Evolutionary conservation across 2,329 filamentous ascomycete genomes (phyloP).

Genomic region (Pochonia chlamydosporia): DNA sequence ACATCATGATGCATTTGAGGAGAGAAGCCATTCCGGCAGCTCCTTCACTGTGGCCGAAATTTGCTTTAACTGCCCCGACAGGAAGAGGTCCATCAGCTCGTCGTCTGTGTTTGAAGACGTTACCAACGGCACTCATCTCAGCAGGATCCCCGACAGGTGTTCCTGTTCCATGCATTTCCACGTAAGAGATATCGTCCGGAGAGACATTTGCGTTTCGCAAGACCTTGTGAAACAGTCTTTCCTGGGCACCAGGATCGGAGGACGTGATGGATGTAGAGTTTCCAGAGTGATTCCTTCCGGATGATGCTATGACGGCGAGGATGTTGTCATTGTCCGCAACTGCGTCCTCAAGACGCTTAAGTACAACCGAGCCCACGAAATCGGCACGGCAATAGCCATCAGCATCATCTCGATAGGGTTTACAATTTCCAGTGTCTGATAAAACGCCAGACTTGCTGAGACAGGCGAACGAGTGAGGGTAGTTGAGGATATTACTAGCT

Average conservation of each 20-base stretch:
- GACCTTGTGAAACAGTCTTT: constrained; percentile 62
- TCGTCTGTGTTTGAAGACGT: constrained; percentile 20
- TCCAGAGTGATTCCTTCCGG: constrained; percentile 74
- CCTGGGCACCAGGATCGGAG: constrained; percentile 70
- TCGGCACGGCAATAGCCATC: constrained; percentile 82
- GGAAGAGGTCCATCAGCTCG: neutral
- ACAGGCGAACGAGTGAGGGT: neutral
- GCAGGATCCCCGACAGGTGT: constrained; percentile 78
- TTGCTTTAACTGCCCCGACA: constrained; percentile 47
- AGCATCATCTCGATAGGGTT: constrained; percentile 32
- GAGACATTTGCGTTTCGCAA: constrained; percentile 67
- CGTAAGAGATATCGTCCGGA: constrained; percentile 70
- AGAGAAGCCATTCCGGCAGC: constrained; percentile 23
- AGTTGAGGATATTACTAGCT: neutral
- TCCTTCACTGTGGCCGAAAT: constrained; percentile 54
- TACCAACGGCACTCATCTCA: constrained; percentile 68
- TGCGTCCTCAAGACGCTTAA: constrained; percentile 74
- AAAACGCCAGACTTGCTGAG: constrained; percentile 27
- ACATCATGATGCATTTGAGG: constrained; percentile 25
- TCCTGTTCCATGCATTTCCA: constrained; percentile 85
- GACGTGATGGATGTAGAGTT: constrained; percentile 78
- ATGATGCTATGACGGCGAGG: constrained; percentile 66
- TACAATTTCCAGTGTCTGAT: constrained; percentile 18
- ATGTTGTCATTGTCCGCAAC: constrained; percentile 69
- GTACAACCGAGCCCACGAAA: constrained; percentile 64